Conservation (phyloP, 2,329 filamentous ascomycete species). For the Conoideocrella luteorostrata region DNA sequence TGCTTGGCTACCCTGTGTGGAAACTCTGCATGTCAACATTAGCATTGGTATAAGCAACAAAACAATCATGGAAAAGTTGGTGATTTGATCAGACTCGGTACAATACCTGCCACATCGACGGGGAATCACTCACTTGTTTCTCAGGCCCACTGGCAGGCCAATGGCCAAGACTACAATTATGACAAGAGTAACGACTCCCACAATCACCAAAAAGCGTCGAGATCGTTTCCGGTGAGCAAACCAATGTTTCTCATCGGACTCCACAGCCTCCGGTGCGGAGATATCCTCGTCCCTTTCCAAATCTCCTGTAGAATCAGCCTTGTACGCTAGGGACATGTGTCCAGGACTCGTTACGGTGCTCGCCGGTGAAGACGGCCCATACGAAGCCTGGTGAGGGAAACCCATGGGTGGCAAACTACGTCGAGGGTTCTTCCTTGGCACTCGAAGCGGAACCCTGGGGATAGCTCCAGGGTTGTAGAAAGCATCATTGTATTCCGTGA, state of each 20-base stretch:
- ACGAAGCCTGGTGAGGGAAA: constrained; percentile 1
- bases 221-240: constrained; percentile 19
- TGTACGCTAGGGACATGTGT: constrained; percentile 6
- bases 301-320: neutral
- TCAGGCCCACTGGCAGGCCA: constrained; percentile 34
- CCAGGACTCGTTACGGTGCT: constrained; percentile 11
- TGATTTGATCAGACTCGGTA: too few relatives aligned
- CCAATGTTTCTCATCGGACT: constrained; percentile 11
- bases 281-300: constrained; percentile 8
- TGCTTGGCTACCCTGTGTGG: constrained; percentile 3
- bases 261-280: constrained; percentile 4
- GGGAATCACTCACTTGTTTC: constrained; percentile 19
- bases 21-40: too few relatives aligned
- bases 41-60: too few relatives aligned
- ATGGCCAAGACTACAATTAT: constrained; percentile 29
- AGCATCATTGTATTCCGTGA: constrained; percentile 27
- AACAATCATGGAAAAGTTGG: neutral
- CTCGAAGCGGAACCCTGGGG: constrained; percentile 20
- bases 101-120: too few relatives aligned
- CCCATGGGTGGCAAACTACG: constrained; percentile 11
- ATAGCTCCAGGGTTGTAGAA: constrained; percentile 13
- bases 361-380: constrained; percentile 19
- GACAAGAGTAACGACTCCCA: constrained; percentile 24
- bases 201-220: constrained; percentile 24
- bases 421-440: constrained; percentile 23